These are phyloP conservation scores for Leccinum imitatum DNA, from an alignment of 768 basidiomycete species.

Conservation along the genomic window DNA sequence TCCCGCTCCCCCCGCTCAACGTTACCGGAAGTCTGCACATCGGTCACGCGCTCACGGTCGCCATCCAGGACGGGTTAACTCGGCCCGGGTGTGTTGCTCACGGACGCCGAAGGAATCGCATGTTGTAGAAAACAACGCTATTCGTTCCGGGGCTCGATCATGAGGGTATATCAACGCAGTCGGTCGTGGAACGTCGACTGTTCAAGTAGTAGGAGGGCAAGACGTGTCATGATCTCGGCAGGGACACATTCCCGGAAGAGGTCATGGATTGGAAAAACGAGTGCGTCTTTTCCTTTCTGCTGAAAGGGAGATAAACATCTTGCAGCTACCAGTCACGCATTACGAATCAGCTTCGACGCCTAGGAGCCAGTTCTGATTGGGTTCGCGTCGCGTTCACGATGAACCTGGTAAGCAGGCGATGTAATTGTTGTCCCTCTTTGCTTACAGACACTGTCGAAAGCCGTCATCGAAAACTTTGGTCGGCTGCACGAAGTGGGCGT, in stretches of 20 bases:
- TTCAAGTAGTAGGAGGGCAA: constrained; percentile 70
- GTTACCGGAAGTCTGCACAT: constrained; percentile 96
- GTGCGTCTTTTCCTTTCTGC: constrained; percentile 36
- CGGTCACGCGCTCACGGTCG: constrained; percentile 88
- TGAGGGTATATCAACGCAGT: constrained; percentile 97
- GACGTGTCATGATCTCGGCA: constrained; percentile 91
- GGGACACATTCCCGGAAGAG: constrained; percentile 79
- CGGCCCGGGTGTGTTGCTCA: too few species aligned
- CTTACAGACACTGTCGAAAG: constrained; percentile 64
- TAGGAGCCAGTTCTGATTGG: constrained; percentile 45
- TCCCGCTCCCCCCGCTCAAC: constrained; percentile 52
- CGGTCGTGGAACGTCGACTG: constrained; percentile 93
- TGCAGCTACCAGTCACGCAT: constrained; percentile 87
- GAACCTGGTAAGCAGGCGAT: constrained; percentile 60
- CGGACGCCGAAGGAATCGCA: constrained; percentile 61
- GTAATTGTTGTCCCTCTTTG: background rate
- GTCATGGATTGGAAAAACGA: constrained; percentile 98
- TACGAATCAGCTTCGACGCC: constrained; percentile 80
- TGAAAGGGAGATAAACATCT: background rate
- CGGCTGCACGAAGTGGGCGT: constrained; percentile 87
- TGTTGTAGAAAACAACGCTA: constrained; percentile 87
- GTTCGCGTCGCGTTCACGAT: constrained; percentile 66
- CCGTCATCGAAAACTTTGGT: constrained; percentile 91
- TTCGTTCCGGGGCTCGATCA: constrained; percentile 97
- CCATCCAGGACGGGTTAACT: constrained; percentile 82